Evolutionary conservation across 257 asterid genomes (phyloP), one percentile per base, ranked within the genome.

Genomic region (Nicotiana tabacum): DNA sequence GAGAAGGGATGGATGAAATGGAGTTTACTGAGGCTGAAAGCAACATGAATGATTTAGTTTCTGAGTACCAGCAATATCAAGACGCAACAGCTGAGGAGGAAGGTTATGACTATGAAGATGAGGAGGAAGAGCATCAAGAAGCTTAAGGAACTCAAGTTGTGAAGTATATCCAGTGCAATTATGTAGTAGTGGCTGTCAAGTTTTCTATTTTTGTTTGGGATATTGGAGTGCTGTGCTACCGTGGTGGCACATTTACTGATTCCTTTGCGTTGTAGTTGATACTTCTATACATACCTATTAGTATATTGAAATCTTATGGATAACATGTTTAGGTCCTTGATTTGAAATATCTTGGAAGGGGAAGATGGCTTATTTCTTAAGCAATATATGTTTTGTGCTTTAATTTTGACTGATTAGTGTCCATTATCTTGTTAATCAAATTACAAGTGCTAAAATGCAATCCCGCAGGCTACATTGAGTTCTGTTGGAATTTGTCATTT

Each of bases 11-110:
- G 80, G 80, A 76, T 76, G 80, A 76, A 35, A 76, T 76, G 80
- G 80, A 76, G 80, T 76, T 76, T 51, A 76, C 80, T 8, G 80
- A 76, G 80, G 80, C 80, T 27, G 80, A 76, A 76, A 76, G 80
- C 64, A 76, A 76, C 80, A 76, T 76, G 80, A 76, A 76, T 32
- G 80, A 76, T 51, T 29, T 76, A 51, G 80, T 76, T 48, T 76
- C 80, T 15, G 80, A 76, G 80, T 76, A 76, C 80, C 80, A 76
- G 64, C 80, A 76, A 51, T 76, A 76, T 76, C 80, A 76, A 29
- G 80, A 76, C 29, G 80, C 80, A 76, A 76, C 80, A 51, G 64
- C 80, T 27, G 80, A 76, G 30, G 80, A 76, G 43, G 80, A 76
- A 15, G 64, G 64, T 29, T 76, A 27, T 76, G 80, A 76, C 46